A percentile compares a stretch with the other conserved stretches of the same genome.
Evolutionary conservation across 1,139 yeast genomes (phyloP).

Genomic region (Insectozyma bohioensis): DNA sequence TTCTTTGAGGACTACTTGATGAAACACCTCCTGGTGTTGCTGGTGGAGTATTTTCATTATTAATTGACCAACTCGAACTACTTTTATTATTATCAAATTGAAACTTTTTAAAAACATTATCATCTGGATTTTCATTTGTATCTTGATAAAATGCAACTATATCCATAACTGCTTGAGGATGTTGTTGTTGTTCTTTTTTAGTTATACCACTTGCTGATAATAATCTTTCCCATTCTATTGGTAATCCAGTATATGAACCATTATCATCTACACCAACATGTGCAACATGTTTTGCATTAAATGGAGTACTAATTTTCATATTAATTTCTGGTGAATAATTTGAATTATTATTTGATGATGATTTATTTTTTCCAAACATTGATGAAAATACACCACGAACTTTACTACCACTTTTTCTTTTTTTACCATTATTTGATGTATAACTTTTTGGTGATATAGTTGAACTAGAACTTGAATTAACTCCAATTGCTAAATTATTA

Average conservation of each 20-base stretch:
- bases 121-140: slow-evolving; percentile 55
- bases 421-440: slow-evolving; percentile 28
- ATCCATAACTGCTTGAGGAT: slow-evolving; percentile 93
- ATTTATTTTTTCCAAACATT: slow-evolving; percentile 39
- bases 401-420: slow-evolving; percentile 34
- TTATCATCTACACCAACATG: slow-evolving; percentile 92
- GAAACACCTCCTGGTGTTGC: slow-evolving; percentile 23
- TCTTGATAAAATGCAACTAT: slow-evolving; percentile 87
- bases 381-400: slow-evolving; percentile 43
- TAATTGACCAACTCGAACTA: slow-evolving; percentile 19
- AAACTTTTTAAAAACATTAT: slow-evolving; percentile 78
- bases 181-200: slow-evolving; percentile 78
- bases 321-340: slow-evolving; percentile 30
- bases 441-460: slow-evolving; percentile 10
- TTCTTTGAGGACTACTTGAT: slow-evolving; percentile 16
- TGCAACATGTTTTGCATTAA: slow-evolving; percentile 85
- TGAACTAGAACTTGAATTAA: slow-evolving; percentile 13
- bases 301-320: slow-evolving; percentile 82
- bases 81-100: slow-evolving; percentile 30
- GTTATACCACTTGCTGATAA: slow-evolving; percentile 86
- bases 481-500: slow-evolving; percentile 27
- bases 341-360: slow-evolving; percentile 10
- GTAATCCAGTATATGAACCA: slow-evolving; percentile 87
- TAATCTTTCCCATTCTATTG: slow-evolving; percentile 86
- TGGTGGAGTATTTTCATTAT: slow-evolving; percentile 24